phyloP scores from a whole-genome alignment of 169 alveolate genomes.

The Plasmodium falciparum region DNA sequence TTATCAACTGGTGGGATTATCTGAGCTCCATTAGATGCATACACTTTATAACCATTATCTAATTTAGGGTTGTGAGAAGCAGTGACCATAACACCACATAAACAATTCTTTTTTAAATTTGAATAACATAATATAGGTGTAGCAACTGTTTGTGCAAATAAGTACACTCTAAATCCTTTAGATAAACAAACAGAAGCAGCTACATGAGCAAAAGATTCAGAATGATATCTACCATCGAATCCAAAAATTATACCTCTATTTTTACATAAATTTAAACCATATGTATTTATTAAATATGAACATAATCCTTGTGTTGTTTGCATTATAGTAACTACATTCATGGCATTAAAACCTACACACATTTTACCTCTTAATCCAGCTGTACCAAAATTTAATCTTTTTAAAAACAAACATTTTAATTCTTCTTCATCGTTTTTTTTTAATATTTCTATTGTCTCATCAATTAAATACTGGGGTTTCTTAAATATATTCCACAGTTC shows the following conservation, averaged over 20 bases:
- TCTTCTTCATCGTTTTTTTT: conserved; percentile 35
- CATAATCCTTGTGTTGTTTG: conserved; percentile 90
- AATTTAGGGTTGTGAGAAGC: conserved; percentile 91
- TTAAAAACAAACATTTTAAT: conserved; percentile 35
- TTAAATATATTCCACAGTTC: conserved; percentile 42
- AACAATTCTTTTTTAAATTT: conserved; percentile 77
- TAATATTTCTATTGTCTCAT: conserved; percentile 45
- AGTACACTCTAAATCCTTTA: conserved; percentile 82
- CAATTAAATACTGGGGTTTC: conserved; percentile 58
- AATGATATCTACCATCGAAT: conserved; percentile 89
- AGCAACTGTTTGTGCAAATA: conserved; percentile 80
- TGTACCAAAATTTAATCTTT: conserved; percentile 80
- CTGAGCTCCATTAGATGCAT: conserved; percentile 89
- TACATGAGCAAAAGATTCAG: conserved; percentile 87
- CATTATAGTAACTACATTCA: conserved; percentile 88
- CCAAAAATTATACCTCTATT: conserved; percentile 88
- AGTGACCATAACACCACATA: conserved; percentile 89
- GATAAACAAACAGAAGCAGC: conserved; percentile 89
- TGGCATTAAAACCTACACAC: conserved; percentile 88
- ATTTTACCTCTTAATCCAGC: conserved; percentile 89
- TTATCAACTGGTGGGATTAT: conserved; percentile 86
- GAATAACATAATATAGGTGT: conserved; percentile 90
- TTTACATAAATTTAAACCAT: conserved; percentile 80
- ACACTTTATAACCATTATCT: conserved; percentile 90
- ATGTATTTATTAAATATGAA: conserved; percentile 80